Evolutionary conservation across 106 monocot genomes (phyloP).

Genomic region (Apostasia ramifera): DNA sequence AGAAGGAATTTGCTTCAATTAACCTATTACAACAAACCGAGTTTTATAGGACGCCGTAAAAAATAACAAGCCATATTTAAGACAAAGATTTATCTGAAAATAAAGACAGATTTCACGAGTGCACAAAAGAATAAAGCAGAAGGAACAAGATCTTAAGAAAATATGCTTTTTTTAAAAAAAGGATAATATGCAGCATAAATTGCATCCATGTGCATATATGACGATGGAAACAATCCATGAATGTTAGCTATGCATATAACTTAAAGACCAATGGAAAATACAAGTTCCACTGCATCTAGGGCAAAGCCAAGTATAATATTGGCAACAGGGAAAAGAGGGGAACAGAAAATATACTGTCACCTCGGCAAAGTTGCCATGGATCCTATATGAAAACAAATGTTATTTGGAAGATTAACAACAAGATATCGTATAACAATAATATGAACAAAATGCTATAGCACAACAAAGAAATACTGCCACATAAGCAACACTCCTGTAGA

Average conservation of each 20-base stretch:
- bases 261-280: neutral
- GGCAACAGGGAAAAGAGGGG: constrained; percentile 1
- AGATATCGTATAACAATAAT: no score
- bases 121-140: neutral
- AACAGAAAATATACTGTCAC: neutral
- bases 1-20: no score
- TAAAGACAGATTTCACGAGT: neutral
- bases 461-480: no score
- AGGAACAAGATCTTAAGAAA: no score
- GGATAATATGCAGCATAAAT: neutral
- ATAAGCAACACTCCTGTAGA: no score
- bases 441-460: no score
- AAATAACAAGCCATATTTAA: no score
- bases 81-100: no score
- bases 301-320: neutral
- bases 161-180: no score
- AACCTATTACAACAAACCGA: no score
- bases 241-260: neutral
- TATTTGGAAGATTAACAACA: no score
- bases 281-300: neutral
- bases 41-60: no score
- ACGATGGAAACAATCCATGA: neutral
- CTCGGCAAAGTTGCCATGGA: constrained; percentile 1
- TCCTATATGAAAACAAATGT: neutral
- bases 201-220: neutral